These are phyloP conservation scores for Aegle marmelos DNA, from an alignment of 345 rosid species.

Conservation along the genomic window DNA sequence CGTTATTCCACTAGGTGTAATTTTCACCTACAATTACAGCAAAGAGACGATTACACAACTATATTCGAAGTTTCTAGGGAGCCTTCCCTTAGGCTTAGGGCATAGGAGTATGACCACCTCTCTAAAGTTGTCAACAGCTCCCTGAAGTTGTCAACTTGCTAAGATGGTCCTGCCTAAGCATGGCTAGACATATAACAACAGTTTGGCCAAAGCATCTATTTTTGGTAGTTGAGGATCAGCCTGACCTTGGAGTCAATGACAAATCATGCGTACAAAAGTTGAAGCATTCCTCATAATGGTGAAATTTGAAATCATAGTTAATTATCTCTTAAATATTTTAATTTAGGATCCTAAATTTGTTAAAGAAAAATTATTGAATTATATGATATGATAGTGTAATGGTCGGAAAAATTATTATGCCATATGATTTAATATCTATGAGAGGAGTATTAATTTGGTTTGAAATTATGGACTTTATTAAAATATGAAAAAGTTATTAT, in stretches of 20 bases:
- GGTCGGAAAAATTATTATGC: fast-evolving
- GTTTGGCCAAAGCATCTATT: not conserved
- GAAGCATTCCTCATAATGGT: not conserved
- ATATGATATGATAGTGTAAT: too few relatives aligned
- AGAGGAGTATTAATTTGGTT: too few relatives aligned
- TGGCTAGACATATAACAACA: not conserved
- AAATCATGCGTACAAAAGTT: not conserved
- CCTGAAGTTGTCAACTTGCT: not conserved
- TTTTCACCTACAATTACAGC: too few relatives aligned
- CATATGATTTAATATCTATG: too few relatives aligned
- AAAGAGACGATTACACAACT: not conserved
- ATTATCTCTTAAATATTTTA: too few relatives aligned
- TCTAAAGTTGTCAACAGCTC: not conserved
- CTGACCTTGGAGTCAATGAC: not conserved
- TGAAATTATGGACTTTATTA: too few relatives aligned
- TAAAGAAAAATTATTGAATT: too few relatives aligned
- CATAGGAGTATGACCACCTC: not conserved
- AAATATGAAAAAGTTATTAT: too few relatives aligned
- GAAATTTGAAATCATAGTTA: too few relatives aligned
- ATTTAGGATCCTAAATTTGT: too few relatives aligned
- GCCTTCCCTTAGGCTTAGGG: not conserved
- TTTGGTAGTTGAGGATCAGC: not conserved
- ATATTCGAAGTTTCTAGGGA: not conserved
- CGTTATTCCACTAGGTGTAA: too few relatives aligned
- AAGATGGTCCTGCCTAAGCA: not conserved